Evolutionary conservation across 495 filamentous ascomycete species (phyloP).

Genomic region (Cryomyces antarcticus): DNA sequence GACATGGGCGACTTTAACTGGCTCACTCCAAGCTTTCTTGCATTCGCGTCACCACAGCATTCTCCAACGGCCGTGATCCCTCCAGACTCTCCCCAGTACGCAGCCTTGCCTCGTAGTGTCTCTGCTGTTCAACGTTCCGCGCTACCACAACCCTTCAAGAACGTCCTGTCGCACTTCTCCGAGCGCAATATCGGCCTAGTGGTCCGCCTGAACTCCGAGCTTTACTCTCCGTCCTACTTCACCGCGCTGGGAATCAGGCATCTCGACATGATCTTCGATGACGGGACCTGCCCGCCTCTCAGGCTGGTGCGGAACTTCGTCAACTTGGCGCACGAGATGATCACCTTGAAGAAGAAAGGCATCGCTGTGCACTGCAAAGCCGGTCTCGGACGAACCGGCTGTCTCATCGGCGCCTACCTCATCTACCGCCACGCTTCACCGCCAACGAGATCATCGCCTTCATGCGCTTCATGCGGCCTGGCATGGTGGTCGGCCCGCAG

Average conservation of each 20-base stretch:
- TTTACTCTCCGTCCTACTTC: conserved; percentile 91
- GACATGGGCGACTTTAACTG: conserved; percentile 99
- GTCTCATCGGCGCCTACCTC: conserved; percentile 89
- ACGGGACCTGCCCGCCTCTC: conserved; percentile 84
- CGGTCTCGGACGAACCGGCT: conserved; percentile 87
- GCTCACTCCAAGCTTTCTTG: conserved; percentile 85
- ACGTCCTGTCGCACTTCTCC: conserved; percentile 74
- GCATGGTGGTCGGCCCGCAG: conserved; percentile 98
- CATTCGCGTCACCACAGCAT: conserved; percentile 87
- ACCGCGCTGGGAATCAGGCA: conserved; percentile 86
- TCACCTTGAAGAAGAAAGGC: conserved; percentile 62
- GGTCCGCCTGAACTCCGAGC: conserved; percentile 82
- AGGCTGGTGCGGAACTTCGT: conserved; percentile 80
- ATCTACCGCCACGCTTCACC: conserved; percentile 96
- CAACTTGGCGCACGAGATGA: conserved; percentile 82
- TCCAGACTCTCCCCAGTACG: conserved; percentile 47
- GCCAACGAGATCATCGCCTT: conserved; percentile 96
- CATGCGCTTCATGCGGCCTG: conserved; percentile 98
- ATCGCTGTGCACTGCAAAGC: conserved; percentile 99
- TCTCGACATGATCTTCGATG: conserved; percentile 98
- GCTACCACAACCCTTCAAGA: conserved; percentile 75
- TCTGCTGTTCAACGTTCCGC: conserved; percentile 39
- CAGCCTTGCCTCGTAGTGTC: conserved; percentile 45
- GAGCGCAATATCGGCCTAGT: conserved; percentile 77
- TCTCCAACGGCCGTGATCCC: conserved; percentile 50